Conservation (phyloP, 257 asterid species). For the Salvia rosmarinus region DNA sequence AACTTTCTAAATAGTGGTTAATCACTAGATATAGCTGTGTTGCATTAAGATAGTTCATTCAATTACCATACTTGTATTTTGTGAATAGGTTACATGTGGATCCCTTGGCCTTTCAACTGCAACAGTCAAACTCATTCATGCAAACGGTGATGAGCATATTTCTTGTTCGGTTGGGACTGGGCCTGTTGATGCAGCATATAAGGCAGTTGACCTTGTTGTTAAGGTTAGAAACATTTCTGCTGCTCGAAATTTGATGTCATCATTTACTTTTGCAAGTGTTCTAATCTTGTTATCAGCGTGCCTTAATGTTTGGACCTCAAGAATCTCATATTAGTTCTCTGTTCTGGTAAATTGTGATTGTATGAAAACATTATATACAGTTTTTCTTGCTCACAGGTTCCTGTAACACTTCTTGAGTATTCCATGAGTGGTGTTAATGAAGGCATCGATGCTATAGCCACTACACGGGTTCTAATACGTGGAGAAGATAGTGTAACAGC, state of each 20-base stretch:
- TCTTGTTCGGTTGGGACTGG: constrained; percentile 95
- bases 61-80: constrained; percentile 10
- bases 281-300: too few species aligned
- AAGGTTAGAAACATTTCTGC: constrained; percentile 54
- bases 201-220: constrained; percentile 83
- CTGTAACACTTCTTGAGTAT: constrained; percentile 77
- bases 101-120: constrained; percentile 95
- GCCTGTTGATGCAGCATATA: constrained; percentile 96
- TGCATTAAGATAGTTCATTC: constrained; percentile 17
- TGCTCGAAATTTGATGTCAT: too few species aligned
- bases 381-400: constrained; percentile 55
- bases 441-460: constrained; percentile 95
- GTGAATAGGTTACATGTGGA: constrained; percentile 83
- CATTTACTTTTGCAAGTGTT: too few species aligned
- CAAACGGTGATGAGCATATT: constrained; percentile 62
- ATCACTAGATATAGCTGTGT: constrained; percentile 19
- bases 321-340: constrained; percentile 1
- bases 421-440: constrained; percentile 78
- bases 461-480: constrained; percentile 80
- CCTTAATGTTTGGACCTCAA: neutral
- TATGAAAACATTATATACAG: neutral
- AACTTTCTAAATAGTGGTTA: constrained; percentile 20
- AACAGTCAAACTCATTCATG: constrained; percentile 76
- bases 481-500: constrained; percentile 56
- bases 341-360: neutral